Evolutionary conservation across 2,329 filamentous ascomycete genomes (phyloP), one percentile per base, ranked within the genome.

Genomic region (Catunica adiposa): DNA sequence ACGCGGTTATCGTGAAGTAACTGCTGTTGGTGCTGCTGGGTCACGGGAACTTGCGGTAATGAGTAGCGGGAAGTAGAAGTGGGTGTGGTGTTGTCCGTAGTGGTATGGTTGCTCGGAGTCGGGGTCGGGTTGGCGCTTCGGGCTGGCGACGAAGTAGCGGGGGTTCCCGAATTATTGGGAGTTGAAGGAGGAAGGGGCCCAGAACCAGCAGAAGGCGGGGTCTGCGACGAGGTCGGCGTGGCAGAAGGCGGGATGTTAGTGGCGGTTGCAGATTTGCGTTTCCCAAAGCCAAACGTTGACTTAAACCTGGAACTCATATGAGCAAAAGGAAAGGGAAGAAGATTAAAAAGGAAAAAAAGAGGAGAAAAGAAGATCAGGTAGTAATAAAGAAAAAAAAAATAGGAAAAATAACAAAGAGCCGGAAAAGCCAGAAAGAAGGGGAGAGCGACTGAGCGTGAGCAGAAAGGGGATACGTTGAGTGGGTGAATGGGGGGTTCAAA

Each of bases 231-330:
- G 26, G 47, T 53, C 25, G 59, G 37, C 31, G 55, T 52, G 38
- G 51, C 46, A 53, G 53, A 55, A 56, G 50, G 55, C 31, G 76
- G 74, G 64, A 78, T 77, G 69, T 75, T 79, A 67, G 76, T 46
- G 44, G 51, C 74, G 64, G 75, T 38, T 56, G 55, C 75, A 65
- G 82, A 83, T 75, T 82, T 85, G 71, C 84, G 82, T 78, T 85
- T 86, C 72, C 83, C 83, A 75, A 86, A 84, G 72, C 84, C 83
- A 73, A 88, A 77, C 76, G 79, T 69, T 87, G 80, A 71, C 83
- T 81, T 69, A 80, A 79, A 75, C 79, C 85, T 78, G 76, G 81
- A 86, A 77, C 79, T 85, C 82, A 86, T 85, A 54, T 38, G 58
- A 48, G 47, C 26, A 48, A 51, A 75, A 71, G 73, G 70, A 63